phyloP scores from a whole-genome alignment of 148 eudicot species.

The Beta vulgaris region DNA sequence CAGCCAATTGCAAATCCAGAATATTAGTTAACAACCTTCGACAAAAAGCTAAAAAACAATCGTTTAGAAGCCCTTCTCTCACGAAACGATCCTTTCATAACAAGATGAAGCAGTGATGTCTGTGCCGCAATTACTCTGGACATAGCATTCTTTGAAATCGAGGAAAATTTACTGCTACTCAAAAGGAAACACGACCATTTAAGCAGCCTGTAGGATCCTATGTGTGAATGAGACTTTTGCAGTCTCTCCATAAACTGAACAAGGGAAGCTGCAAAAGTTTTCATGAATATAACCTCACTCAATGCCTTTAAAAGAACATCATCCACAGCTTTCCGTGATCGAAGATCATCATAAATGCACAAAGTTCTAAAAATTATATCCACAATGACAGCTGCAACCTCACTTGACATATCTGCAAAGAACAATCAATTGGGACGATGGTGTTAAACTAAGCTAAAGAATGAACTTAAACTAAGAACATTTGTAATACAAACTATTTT shows the following conservation, averaged over 20 bases:
- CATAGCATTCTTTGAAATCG: slow-evolving; percentile 74
- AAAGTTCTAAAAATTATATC: slow-evolving; percentile 69
- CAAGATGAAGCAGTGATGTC: slow-evolving; percentile 62
- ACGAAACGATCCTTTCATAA: slow-evolving; percentile 61
- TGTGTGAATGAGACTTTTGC: slow-evolving; percentile 54
- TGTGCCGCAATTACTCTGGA: slow-evolving; percentile 71
- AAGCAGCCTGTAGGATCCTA: slow-evolving; percentile 78
- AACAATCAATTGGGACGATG: background rate
- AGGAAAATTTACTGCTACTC: slow-evolving; percentile 68
- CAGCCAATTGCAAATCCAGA: background rate
- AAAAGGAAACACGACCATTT: slow-evolving; percentile 83
- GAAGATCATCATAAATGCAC: slow-evolving; percentile 73
- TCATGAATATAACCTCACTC: slow-evolving; percentile 60
- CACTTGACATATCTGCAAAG: slow-evolving; percentile 67
- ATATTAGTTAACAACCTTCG: slow-evolving; percentile 46
- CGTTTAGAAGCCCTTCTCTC: slow-evolving; percentile 68
- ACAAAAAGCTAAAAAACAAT: slow-evolving; percentile 56
- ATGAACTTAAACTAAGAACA: background rate
- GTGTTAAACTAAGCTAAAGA: background rate
- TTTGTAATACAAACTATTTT: background rate
- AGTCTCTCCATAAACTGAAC: slow-evolving; percentile 91
- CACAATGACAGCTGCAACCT: slow-evolving; percentile 61
- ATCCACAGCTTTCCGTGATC: slow-evolving; percentile 86
- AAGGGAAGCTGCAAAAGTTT: slow-evolving; percentile 80
- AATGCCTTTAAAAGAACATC: slow-evolving; percentile 60